Conservation (phyloP, 2,329 filamentous ascomycete species). For the Fusarium vanettenii region DNA sequence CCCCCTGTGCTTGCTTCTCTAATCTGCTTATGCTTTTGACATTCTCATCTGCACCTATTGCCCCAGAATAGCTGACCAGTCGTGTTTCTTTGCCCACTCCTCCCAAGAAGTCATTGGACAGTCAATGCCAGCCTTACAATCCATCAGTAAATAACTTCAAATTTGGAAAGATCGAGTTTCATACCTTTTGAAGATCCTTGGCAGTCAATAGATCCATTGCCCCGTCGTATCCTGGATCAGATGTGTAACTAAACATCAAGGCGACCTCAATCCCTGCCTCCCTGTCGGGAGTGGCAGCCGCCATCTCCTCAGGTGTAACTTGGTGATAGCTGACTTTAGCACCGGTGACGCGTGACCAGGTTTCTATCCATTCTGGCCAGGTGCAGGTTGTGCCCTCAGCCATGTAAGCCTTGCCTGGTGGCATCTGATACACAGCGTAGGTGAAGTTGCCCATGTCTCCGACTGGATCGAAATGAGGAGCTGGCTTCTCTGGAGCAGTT, state of each 20-base stretch:
- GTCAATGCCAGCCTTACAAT: conserved; percentile 54
- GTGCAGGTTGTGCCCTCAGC: conserved; percentile 58
- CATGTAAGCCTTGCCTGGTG: conserved; percentile 61
- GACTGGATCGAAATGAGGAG: conserved; percentile 61
- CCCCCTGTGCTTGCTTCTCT: no score
- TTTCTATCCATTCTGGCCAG: conserved; percentile 58
- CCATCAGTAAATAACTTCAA: neutral
- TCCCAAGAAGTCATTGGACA: conserved; percentile 55
- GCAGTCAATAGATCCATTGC: conserved; percentile 56
- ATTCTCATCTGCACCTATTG: no score
- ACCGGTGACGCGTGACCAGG: conserved; percentile 54
- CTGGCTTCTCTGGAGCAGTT: conserved; percentile 49
- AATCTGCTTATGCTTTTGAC: no score
- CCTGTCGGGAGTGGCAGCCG: conserved; percentile 49
- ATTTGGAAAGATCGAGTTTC: neutral
- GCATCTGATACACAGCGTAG: conserved; percentile 62
- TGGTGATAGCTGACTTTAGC: conserved; percentile 53
- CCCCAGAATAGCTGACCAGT: conserved; percentile 44
- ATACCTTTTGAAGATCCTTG: conserved; percentile 57
- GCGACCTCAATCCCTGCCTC: conserved; percentile 58
- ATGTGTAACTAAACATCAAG: conserved; percentile 60
- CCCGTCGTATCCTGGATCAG: conserved; percentile 62
- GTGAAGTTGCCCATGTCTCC: conserved; percentile 60
- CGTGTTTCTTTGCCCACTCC: conserved; percentile 50
- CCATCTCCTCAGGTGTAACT: conserved; percentile 54